Evolutionary conservation across 129 eudicot species (phyloP).

Genomic region (Chrysanthemum seticuspe): DNA sequence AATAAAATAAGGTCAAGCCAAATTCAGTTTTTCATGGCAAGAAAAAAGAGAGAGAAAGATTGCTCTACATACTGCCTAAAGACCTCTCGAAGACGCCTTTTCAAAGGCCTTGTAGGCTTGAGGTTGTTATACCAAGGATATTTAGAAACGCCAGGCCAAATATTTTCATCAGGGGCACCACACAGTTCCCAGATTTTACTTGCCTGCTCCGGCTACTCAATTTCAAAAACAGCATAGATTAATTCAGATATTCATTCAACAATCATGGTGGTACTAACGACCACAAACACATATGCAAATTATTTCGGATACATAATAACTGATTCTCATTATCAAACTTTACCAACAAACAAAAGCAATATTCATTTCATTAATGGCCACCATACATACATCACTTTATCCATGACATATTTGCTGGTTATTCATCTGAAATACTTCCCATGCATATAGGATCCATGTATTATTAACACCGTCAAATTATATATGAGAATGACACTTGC

Average conservation of each 20-base stretch:
- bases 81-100: slow-evolving; percentile 76
- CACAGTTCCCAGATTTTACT: slow-evolving; percentile 89
- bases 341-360: background rate
- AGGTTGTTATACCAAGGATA: slow-evolving; percentile 91
- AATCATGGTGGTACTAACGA: slow-evolving; percentile 7
- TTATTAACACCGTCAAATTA: background rate
- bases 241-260: background rate
- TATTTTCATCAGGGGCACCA: slow-evolving; percentile 88
- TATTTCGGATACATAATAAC: background rate
- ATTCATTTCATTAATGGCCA: background rate
- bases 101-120: slow-evolving; percentile 77
- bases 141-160: slow-evolving; percentile 96
- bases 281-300: background rate
- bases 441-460: background rate
- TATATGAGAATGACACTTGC: slow-evolving; percentile 26
- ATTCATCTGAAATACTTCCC: background rate
- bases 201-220: slow-evolving; percentile 81
- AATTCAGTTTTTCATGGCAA: background rate
- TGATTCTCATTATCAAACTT: background rate
- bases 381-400: background rate
- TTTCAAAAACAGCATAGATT: background rate
- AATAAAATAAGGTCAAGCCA: background rate
- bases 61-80: slow-evolving; percentile 70
- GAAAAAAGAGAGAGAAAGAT: background rate
- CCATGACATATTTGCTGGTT: slow-evolving; percentile 9